Evolutionary conservation across 176 grass and related monocot genomes (phyloP), one percentile per base, ranked within the genome.

Genomic region (Saccharum officinarum): DNA sequence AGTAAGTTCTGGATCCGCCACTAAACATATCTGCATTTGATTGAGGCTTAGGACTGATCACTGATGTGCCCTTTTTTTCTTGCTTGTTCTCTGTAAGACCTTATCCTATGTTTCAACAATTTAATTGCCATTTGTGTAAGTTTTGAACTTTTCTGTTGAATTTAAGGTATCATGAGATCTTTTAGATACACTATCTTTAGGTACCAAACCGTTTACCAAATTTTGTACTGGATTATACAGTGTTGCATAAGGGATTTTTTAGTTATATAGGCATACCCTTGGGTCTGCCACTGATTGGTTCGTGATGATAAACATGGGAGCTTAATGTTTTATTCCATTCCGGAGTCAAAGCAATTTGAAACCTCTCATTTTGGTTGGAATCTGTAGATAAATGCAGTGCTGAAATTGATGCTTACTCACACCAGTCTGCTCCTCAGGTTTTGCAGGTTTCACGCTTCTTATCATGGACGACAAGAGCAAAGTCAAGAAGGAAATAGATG

Each of bases 401-500:
- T 62, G 57, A 11, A 61, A 61, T 23, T 11, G 57, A 25, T 61
- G 59, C 12, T 62, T 62, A 26, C 1, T 26, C 10, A 62, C 10
- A 62, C n/a, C 4, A 62, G n/a, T 61, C 3, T 61, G 57, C 57
- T 61, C 57, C 9, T 61, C 59, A 26, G 3, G 59, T 39, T n/a
- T 55, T 25, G 79, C 64, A 84, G 89, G n/a, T 69, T 74, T 23
- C 41, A 31, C 26, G 5, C 17, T 80, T 69, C 15, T 69, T 86
- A 34, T 65, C 4, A 84, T 91, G 89, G 89, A 91, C 4, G 57
- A 65, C 70, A 91, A 87, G 81, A 70, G 18, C 25, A 77, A 81
- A 4, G 76, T 84, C 41, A 81, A 91, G 80, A 84, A 84, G 70
- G 89, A 91, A 37, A 40, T 22, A 3, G 76, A 52, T 80, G 76